A percentile compares a stretch with the other conserved stretches of the same genome.
phyloP scores from a whole-genome alignment of 768 basidiomycete species.

The Rhodotorula paludigena region DNA sequence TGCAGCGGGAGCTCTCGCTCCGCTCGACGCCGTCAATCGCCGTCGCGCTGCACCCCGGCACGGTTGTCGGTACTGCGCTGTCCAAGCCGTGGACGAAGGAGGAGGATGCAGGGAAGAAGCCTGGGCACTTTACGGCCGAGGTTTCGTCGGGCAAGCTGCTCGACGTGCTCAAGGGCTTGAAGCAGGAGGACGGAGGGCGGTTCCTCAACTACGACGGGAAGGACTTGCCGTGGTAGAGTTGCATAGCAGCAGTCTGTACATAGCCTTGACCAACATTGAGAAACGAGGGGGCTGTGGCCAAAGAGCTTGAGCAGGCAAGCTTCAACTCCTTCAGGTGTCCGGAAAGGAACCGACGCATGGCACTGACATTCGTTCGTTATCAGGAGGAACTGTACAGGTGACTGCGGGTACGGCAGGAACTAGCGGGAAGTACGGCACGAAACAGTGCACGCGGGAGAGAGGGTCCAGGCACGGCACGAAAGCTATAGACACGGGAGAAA shows the following conservation, averaged over 20 bases:
- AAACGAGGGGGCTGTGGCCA: too few species aligned
- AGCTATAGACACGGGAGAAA: too few species aligned
- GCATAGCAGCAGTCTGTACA: neutral
- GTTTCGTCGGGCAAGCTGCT: conserved; percentile 38
- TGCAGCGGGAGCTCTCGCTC: conserved; percentile 48
- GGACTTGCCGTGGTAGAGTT: conserved; percentile 27
- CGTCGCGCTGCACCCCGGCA: conserved; percentile 41
- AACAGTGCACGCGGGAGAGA: too few species aligned
- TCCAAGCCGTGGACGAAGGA: conserved; percentile 39
- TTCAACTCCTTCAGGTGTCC: too few species aligned
- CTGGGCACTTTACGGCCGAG: conserved; percentile 47
- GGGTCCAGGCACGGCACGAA: too few species aligned
- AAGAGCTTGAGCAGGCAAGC: too few species aligned
- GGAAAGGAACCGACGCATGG: too few species aligned
- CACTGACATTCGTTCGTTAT: too few species aligned
- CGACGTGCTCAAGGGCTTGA: conserved; percentile 31
- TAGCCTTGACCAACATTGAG: neutral
- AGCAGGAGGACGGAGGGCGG: conserved; percentile 29
- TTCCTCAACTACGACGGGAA: conserved; percentile 40
- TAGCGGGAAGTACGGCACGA: too few species aligned
- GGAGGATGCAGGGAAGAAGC: conserved; percentile 44
- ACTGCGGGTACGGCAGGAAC: too few species aligned
- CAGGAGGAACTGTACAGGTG: too few species aligned
- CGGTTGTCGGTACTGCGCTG: conserved; percentile 38
- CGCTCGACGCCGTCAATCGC: conserved; percentile 26